phyloP scores from a whole-genome alignment of 2,329 filamentous ascomycete species.

The Arthroderma sp. region DNA sequence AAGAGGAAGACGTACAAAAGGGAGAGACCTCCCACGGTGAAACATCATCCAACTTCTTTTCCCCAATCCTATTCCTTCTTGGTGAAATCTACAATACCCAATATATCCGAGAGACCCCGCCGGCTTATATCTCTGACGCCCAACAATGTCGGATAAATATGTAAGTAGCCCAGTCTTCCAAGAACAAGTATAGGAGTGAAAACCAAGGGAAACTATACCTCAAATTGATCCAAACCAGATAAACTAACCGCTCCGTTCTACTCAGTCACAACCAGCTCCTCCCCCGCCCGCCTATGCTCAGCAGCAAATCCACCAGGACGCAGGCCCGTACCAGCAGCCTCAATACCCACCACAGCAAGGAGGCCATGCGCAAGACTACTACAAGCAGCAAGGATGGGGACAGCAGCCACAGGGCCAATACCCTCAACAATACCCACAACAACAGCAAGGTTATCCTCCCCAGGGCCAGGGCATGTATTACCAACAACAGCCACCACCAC shows the following conservation, averaged over 20 bases:
- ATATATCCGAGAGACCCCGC: neutral
- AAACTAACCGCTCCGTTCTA: neutral
- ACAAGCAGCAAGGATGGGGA: constrained; percentile 5
- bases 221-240: neutral
- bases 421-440: constrained; percentile 5
- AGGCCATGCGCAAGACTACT: constrained; percentile 1
- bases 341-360: neutral
- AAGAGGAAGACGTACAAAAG: too few relatives aligned
- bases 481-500: constrained; percentile 26
- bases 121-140: neutral
- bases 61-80: neutral
- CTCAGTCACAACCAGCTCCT: neutral
- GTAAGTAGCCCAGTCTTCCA: neutral
- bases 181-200: too few relatives aligned
- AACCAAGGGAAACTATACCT: neutral
- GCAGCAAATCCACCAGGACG: constrained; percentile 20
- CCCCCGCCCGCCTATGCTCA: constrained; percentile 26
- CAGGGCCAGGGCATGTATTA: constrained; percentile 23
- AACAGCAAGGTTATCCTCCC: constrained; percentile 16
- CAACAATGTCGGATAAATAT: constrained; percentile 5
- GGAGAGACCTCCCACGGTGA: too few relatives aligned
- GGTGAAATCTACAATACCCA: neutral
- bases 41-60: too few relatives aligned
- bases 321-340: constrained; percentile 10
- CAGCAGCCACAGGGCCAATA: constrained; percentile 1